Percentiles rank a stretch among this genome's conserved stretches.
Evolutionary conservation across 108 stramenopile genomes (phyloP).

Genomic region (Craspedostauros australis): DNA sequence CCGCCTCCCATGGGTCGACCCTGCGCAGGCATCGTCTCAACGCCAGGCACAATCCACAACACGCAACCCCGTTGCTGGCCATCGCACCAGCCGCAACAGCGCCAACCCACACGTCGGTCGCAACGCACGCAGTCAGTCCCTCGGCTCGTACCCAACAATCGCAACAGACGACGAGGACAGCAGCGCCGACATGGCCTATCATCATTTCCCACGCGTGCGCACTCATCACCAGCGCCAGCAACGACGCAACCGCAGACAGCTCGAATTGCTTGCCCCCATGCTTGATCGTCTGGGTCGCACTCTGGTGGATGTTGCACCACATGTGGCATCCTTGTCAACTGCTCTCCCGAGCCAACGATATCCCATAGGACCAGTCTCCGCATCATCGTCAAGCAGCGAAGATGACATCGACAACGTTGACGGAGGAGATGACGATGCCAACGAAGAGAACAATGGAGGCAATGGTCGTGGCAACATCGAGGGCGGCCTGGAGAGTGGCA

Average conservation of each 20-base stretch:
- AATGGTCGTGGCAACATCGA: too few relatives aligned
- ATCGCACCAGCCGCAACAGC: too few relatives aligned
- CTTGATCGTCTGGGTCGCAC: slow-evolving; percentile 82
- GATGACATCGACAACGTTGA: slow-evolving; percentile 1
- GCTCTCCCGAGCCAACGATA: slow-evolving; percentile 18
- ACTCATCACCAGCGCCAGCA: neutral
- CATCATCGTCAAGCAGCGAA: neutral
- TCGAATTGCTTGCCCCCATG: slow-evolving; percentile 62
- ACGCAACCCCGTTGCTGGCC: too few relatives aligned
- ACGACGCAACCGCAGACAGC: slow-evolving; percentile 16
- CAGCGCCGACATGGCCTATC: neutral
- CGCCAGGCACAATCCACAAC: too few relatives aligned
- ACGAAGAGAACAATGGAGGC: too few relatives aligned
- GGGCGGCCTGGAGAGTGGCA: too few relatives aligned
- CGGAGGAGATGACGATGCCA: neutral
- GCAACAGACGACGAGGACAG: neutral
- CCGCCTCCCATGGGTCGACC: too few relatives aligned
- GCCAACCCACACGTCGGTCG: too few relatives aligned
- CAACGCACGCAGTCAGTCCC: neutral
- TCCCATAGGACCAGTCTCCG: neutral
- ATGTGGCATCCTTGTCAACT: slow-evolving; percentile 69
- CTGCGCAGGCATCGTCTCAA: too few relatives aligned
- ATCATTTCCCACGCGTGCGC: too few relatives aligned
- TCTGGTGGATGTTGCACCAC: slow-evolving; percentile 77
- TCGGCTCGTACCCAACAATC: slow-evolving; percentile 12